phyloP scores from a whole-genome alignment of 371 early-diverging fungal genomes.

The Saksenaea vasiformis region DNA sequence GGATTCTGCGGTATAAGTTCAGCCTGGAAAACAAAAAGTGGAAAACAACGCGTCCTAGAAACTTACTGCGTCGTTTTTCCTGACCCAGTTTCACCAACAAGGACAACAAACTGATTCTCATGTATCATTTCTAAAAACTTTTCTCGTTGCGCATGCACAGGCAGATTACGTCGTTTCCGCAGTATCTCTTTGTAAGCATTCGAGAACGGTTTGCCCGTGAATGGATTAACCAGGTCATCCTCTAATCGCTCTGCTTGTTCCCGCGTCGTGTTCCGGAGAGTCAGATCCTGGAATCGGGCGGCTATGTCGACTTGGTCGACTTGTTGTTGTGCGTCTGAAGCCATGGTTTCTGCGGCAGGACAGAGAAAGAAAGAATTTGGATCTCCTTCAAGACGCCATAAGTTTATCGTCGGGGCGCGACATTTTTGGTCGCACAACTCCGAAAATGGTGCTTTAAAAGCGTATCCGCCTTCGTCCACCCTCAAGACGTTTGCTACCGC shows the following conservation, averaged over 20 bases:
- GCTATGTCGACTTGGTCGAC: neutral
- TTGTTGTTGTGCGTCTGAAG: neutral
- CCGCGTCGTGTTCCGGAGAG: neutral
- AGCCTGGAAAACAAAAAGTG: neutral
- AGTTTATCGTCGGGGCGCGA: too few relatives aligned
- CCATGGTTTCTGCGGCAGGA: neutral
- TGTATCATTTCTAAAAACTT: neutral
- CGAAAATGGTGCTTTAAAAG: too few relatives aligned
- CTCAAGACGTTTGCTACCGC: too few relatives aligned
- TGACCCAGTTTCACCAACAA: conserved; percentile 98
- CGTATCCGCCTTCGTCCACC: too few relatives aligned
- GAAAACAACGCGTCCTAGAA: neutral
- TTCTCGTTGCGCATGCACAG: neutral
- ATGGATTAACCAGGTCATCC: neutral
- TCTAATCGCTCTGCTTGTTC: neutral
- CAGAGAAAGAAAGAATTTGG: neutral
- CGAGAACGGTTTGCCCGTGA: neutral
- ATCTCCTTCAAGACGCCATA: too few relatives aligned
- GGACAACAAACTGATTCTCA: conserved; percentile 61
- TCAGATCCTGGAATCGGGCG: neutral
- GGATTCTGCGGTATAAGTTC: conserved; percentile 65
- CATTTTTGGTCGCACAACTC: too few relatives aligned
- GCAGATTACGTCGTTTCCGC: neutral
- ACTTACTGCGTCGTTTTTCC: conserved; percentile 96
- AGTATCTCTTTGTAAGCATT: neutral